A percentile compares a stretch with the other conserved stretches of the same genome.
These are phyloP conservation scores for Funneliformis geosporum DNA, from an alignment of 192 early-diverging fungal species.

Conservation along the genomic window DNA sequence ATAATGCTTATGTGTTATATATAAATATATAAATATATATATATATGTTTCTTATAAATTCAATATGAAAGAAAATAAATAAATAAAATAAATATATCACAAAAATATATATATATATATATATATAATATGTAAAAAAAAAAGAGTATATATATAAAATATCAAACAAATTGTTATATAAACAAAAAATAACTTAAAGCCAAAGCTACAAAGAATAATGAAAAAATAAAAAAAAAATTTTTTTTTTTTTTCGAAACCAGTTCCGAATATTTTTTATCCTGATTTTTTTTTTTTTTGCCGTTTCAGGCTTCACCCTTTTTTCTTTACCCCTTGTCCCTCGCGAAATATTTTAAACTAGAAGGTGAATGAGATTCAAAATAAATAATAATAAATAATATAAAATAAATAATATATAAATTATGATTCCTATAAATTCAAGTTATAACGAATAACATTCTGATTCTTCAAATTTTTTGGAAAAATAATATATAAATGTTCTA, in stretches of 20 bases:
- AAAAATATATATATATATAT: background rate
- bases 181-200: background rate
- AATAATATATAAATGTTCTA: background rate
- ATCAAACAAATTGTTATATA: background rate
- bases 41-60: background rate
- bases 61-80: background rate
- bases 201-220: background rate
- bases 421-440: background rate
- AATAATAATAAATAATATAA: background rate
- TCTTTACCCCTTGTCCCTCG: background rate
- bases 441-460: background rate
- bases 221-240: background rate
- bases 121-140: background rate
- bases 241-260: background rate
- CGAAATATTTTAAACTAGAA: too few relatives aligned
- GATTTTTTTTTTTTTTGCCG: background rate
- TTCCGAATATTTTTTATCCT: conserved; percentile 5
- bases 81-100: background rate
- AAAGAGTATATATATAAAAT: background rate
- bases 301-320: background rate
- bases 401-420: background rate
- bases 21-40: background rate
- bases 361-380: background rate
- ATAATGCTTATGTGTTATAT: too few relatives aligned
- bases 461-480: background rate